Evolutionary conservation across 495 filamentous ascomycete genomes (phyloP), one percentile per base, ranked within the genome.

Genomic region (Aeminium ludgeri): DNA sequence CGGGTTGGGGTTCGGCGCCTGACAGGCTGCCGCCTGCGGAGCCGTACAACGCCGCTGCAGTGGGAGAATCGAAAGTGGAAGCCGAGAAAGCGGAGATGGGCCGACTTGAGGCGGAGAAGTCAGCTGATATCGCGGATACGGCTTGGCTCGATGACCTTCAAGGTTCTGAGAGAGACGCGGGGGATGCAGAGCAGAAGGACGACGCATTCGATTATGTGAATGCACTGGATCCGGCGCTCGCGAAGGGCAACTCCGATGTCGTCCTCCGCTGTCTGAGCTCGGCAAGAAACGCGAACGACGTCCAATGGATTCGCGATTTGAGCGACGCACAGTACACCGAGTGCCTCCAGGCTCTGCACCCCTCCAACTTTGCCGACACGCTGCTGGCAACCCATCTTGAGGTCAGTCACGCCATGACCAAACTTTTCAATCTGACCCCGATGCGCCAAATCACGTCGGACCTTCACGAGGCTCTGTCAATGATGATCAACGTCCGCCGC

Each of bases 311-410:
- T 7, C 27, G 13, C 11, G 35, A 43, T 1, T 38, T 67, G 15
- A 46, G 59, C 12, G n/a, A 52, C 1, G 46, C 50, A 13, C 60
- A 68, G 3, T 72, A 68, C 49, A 61, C 64, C 12, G 54, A 69
- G 27, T 54, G 73, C 36, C 56, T 76, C 27, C 53, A 57, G 16
- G 48, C 59, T 0, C 40, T 76, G 6, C 66, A 72, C 44, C 59
- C 67, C 4, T 52, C 48, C 32, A 49, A 61, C 15, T 56, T 64
- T 28, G 36, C 64, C 7, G 36, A 37, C 8, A 37, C 34, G 0
- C 44, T 50, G 23, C 23, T 35, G 18, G 23, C 38, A 8, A 33
- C 55, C 1, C 48, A 62, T 32, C 31, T 34, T 34, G 55, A 63
- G 13, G 20, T 55, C 10, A 58, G 52, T 39, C 35, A 40, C 2